Base-by-base conservation (phyloP, 192 early-diverging fungal genomes). In the Gaertneriomyces semiglobifer region DNA sequence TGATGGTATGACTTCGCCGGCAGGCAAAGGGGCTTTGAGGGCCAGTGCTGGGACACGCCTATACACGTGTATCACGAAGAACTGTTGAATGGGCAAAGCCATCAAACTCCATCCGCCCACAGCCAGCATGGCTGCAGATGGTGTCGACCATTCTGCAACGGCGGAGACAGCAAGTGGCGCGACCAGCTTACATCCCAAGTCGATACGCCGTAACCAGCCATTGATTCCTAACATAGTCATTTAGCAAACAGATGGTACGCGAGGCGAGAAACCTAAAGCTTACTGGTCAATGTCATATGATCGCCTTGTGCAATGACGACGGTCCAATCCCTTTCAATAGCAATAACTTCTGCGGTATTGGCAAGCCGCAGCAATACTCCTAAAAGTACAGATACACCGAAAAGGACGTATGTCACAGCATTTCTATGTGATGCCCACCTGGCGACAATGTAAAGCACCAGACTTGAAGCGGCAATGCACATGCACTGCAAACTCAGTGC, bases 241-340 rank as follows among this genome's bases (percentile, higher is more conserved):
- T 44, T 45, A 25, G n/a, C 14, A 61, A 45, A 3, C 14, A 12
- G 38, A 6, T 12, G n/a, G 3, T 0, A 19, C 56, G 7, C 33
- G 56, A 12, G 33, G 56, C 11, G 10, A 14, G 2, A 38, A n/a
- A 58, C 16, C 12, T 57, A 2, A 12, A 14, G 38, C 56, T 16
- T 33, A 58, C 56, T 58, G 38, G 18, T 38, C 12, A 38, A 58
- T 58, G 56, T 33, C n/a, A 12, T 25, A 14, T 14, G 14, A 10
- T 20, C 56, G 7, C 48, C 64, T 18, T 53, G 20, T 2, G 62
- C 63, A n/a, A 79, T 19, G 11, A 75, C 74, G 7, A 74, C 71
- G 10, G 66, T 72, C 79, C 79, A 81, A 50, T 76, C 77, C 46
- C 71, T 75, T 57, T 79, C 76, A 41, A 81, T 62, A 0, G 74